Conservation (phyloP, 805 yeast species). For the Isabelozyma gotoi region DNA sequence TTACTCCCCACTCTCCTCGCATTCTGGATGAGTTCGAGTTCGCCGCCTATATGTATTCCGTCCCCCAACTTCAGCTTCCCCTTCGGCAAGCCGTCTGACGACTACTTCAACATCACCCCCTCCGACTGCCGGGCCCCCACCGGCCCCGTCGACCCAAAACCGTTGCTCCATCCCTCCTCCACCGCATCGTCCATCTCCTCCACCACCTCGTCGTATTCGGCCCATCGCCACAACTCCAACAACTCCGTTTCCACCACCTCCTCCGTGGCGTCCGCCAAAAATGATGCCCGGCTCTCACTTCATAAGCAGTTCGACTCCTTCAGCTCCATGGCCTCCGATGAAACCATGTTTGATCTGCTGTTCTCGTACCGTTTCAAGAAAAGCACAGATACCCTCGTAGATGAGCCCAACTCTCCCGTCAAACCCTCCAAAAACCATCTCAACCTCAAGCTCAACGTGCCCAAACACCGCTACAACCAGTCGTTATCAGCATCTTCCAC, state of each 20-base stretch:
- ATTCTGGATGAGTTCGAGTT: constrained; percentile 7
- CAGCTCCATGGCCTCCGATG: constrained; percentile 28
- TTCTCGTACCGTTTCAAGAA: constrained; percentile 13
- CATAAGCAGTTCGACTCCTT: constrained; percentile 18
- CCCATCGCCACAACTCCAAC: constrained; percentile 1
- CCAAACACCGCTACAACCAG: constrained; percentile 9
- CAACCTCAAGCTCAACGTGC: constrained; percentile 11
- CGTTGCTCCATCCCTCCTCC: background rate
- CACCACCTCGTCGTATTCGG: background rate
- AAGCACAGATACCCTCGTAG: constrained; percentile 30
- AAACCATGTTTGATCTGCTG: constrained; percentile 4
- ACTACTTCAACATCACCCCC: constrained; percentile 11
- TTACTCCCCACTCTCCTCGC: background rate
- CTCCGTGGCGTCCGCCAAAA: constrained; percentile 4
- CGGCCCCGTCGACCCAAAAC: too few relatives aligned
- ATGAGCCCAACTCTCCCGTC: constrained; percentile 10
- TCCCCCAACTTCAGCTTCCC: constrained; percentile 23
- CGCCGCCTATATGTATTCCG: constrained; percentile 19
- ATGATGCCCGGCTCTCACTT: constrained; percentile 1
- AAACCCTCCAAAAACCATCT: constrained; percentile 6
- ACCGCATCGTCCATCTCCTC: background rate
- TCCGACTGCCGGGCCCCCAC: background rate
- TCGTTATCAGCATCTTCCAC: constrained; percentile 8
- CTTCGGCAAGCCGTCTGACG: constrained; percentile 1
- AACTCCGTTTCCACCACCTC: background rate